Conservation (phyloP, 495 filamentous ascomycete genomes). For the Penicillium diatomitis region DNA sequence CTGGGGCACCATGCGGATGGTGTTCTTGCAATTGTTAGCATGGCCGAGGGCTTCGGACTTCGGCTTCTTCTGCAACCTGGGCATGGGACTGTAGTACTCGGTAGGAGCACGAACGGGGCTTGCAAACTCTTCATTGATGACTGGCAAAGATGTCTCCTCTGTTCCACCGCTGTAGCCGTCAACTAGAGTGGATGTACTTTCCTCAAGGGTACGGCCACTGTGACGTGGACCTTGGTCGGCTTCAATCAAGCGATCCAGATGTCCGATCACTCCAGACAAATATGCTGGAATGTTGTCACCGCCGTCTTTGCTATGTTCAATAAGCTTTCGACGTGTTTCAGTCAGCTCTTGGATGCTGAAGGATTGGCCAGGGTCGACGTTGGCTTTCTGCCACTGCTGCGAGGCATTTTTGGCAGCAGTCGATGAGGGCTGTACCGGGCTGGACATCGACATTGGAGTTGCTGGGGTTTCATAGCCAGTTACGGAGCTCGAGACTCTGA, state of each 20-base stretch:
- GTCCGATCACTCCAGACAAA: conserved; percentile 49
- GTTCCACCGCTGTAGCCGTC: conserved; percentile 42
- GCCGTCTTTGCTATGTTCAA: conserved; percentile 33
- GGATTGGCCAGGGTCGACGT: conserved; percentile 17
- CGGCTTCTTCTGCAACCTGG: background rate
- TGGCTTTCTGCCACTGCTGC: conserved; percentile 1
- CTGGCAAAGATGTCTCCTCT: conserved; percentile 36
- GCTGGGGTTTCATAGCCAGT: conserved; percentile 44
- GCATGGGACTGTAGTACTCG: conserved; percentile 1
- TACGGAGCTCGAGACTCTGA: conserved; percentile 33
- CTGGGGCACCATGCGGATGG: conserved; percentile 41
- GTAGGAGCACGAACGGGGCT: conserved; percentile 6
- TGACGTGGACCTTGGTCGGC: conserved; percentile 20
- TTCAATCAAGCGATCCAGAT: conserved; percentile 54
- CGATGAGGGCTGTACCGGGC: conserved; percentile 16
- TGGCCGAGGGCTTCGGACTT: conserved; percentile 18
- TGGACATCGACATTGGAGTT: conserved; percentile 37
- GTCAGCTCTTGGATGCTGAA: conserved; percentile 43
- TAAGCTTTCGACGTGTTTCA: conserved; percentile 48
- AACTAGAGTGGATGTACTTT: conserved; percentile 28
- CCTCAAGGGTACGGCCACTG: conserved; percentile 4
- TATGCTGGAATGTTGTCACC: conserved; percentile 33
- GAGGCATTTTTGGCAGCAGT: background rate
- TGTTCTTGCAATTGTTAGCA: conserved; percentile 22
- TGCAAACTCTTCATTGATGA: conserved; percentile 41